Conservation (phyloP, 2,329 filamentous ascomycete species). For the Colletotrichum sojae region DNA sequence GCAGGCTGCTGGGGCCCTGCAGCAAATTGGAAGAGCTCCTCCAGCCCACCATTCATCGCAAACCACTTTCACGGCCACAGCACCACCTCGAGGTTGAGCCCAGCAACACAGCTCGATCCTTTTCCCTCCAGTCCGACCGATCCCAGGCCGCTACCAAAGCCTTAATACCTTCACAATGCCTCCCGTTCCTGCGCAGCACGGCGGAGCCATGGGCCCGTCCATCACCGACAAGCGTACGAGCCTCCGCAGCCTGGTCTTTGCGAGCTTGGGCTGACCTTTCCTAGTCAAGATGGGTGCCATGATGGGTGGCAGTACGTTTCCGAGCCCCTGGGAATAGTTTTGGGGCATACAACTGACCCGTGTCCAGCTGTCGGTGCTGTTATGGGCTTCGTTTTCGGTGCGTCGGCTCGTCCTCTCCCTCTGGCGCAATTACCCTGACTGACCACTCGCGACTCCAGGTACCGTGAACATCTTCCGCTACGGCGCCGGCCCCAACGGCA, state of each 20-base stretch:
- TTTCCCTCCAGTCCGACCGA: neutral
- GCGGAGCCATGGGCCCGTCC: conserved; percentile 61
- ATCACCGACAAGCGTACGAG: conserved; percentile 68
- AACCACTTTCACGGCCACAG: neutral
- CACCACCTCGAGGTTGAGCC: conserved; percentile 11
- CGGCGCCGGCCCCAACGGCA: conserved; percentile 91
- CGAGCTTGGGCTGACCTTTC: conserved; percentile 43
- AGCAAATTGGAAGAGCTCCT: conserved; percentile 38
- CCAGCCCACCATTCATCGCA: conserved; percentile 33
- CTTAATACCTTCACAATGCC: conserved; percentile 50
- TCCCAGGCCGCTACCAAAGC: too few relatives aligned
- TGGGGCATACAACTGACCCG: conserved; percentile 48
- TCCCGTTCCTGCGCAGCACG: conserved; percentile 56
- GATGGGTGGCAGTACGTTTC: conserved; percentile 94
- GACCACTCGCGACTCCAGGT: conserved; percentile 63
- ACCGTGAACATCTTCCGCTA: conserved; percentile 96
- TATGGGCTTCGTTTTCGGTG: conserved; percentile 98
- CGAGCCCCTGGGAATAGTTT: neutral
- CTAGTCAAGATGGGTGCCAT: conserved; percentile 97
- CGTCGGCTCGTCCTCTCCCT: conserved; percentile 43
- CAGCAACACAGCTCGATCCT: conserved; percentile 8
- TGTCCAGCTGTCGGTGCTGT: conserved; percentile 88
- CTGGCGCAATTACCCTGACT: conserved; percentile 9
- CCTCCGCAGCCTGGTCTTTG: neutral
- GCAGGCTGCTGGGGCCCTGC: conserved; percentile 6